Evolutionary conservation across 805 yeast genomes (phyloP), one percentile per base, ranked within the genome.

Genomic region (Ogataea neopini): DNA sequence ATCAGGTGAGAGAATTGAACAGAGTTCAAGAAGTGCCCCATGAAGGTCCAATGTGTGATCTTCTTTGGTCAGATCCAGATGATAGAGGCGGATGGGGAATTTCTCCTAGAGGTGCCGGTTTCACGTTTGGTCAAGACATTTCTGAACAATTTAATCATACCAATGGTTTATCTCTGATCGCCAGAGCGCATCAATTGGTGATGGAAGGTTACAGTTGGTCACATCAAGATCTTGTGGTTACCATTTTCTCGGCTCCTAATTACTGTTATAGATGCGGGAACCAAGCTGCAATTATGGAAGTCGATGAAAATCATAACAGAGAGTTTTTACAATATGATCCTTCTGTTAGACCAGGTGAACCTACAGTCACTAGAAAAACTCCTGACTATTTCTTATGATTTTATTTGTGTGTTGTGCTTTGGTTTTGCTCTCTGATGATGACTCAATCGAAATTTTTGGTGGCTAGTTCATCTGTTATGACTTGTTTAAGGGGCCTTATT

Each of bases 81-180:
- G 97, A 91, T 69, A 78, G 97, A 65, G 96, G 96, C 59, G 97
- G 96, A 60, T 91, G 97, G 97, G 96, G 96, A 53, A 88, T 91
- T 57, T 85, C 94, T 63, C 96, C 97, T 69, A 83, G 97, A 80
- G 97, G 97, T 75, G 97, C 97, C 52, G 97, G 97, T 68, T 91
- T 87, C 84, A 88, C 96, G 62, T 91, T 91, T 80, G 97, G 97
- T 60, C 95, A 86, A 72, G 96, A 91, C 74, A 88, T 90, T 60
- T 81, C 91, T 57, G 96, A 88, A 66, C 96, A 89, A 64, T 91
- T 91, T 71, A 91, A 91, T 66, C 96, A 90, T 70, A 84, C 90
- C 15, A 91, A 91, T 66, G 90, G 86, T 55, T 74, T 91, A 54
- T 77, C 86, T 44, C 73, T 91, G 53, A 86, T 91, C 54, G 96